Percentiles rank a stretch among this genome's conserved stretches.
Conservation (phyloP, 2,329 filamentous ascomycete genomes). For the Fusarium musae region DNA sequence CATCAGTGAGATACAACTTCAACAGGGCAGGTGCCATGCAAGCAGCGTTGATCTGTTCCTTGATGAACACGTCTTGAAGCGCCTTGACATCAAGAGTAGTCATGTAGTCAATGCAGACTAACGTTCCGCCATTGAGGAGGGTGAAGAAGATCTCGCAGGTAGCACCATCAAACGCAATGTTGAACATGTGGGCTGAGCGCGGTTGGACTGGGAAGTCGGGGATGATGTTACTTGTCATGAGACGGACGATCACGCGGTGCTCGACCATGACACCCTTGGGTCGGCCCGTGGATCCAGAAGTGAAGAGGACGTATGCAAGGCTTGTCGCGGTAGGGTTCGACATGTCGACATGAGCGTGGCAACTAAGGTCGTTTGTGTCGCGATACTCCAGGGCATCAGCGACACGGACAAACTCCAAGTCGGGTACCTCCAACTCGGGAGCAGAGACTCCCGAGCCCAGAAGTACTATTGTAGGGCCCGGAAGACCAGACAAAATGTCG, state of each 20-base stretch:
- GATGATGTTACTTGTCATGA: constrained; percentile 15
- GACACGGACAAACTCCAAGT: not conserved
- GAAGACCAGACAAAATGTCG: constrained; percentile 20
- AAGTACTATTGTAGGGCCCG: not conserved
- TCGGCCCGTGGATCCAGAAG: constrained; percentile 61
- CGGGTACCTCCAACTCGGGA: not conserved
- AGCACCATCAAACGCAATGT: constrained; percentile 35
- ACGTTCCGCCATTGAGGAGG: constrained; percentile 33
- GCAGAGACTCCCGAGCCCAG: not conserved
- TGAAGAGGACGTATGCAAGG: constrained; percentile 57
- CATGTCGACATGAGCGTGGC: accelerated
- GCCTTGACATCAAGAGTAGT: constrained; percentile 16
- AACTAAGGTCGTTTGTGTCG: not conserved
- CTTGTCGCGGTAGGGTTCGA: not conserved
- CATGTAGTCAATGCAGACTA: constrained; percentile 35
- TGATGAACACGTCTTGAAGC: constrained; percentile 9
- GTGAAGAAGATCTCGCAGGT: constrained; percentile 33
- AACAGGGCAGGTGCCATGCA: constrained; percentile 24
- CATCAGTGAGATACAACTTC: constrained; percentile 23
- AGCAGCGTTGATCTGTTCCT: constrained; percentile 2
- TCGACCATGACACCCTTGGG: constrained; percentile 60
- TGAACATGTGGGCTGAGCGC: constrained; percentile 28
- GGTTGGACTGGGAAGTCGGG: not conserved
- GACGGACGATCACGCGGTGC: constrained; percentile 30
- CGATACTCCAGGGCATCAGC: not conserved